phyloP scores from a whole-genome alignment of 805 yeast genomes.

The Kodamaea neixiangensis region DNA sequence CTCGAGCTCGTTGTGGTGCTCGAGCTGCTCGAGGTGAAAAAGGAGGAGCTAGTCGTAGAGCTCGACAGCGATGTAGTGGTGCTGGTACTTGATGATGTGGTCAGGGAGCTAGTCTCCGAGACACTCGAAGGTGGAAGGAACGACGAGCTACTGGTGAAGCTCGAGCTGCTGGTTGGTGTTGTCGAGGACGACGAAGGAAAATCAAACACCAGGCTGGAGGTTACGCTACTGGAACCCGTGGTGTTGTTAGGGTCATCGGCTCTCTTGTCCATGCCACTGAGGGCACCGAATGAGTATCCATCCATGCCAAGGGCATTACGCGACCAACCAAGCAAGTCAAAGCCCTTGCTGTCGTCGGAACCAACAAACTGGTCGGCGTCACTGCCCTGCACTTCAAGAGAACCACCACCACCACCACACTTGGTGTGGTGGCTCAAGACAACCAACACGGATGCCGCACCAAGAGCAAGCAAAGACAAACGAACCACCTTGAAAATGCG shows the following conservation, averaged over 20 bases:
- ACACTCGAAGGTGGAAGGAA: background rate
- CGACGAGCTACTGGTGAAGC: background rate
- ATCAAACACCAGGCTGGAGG: background rate
- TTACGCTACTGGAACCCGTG: constrained; percentile 21
- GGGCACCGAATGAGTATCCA: too few relatives aligned
- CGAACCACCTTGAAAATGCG: background rate
- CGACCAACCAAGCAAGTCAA: constrained; percentile 4
- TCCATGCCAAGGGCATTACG: background rate
- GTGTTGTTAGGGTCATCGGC: constrained; percentile 11
- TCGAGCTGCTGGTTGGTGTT: background rate
- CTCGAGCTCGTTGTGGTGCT: constrained; percentile 6
- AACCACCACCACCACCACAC: background rate
- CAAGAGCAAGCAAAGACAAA: background rate
- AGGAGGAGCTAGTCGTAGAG: background rate
- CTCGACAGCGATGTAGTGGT: constrained; percentile 2
- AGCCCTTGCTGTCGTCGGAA: background rate
- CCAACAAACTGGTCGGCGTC: constrained; percentile 3
- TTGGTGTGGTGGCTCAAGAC: background rate
- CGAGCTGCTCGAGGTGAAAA: background rate
- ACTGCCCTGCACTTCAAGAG: background rate
- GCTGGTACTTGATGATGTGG: background rate
- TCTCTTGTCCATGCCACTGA: constrained; percentile 6
- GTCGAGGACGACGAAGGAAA: background rate
- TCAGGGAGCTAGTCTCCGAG: background rate
- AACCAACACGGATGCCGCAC: constrained; percentile 4